Evolutionary conservation across 169 alveolate species (phyloP).

Genomic region (Plasmodium vinckei): DNA sequence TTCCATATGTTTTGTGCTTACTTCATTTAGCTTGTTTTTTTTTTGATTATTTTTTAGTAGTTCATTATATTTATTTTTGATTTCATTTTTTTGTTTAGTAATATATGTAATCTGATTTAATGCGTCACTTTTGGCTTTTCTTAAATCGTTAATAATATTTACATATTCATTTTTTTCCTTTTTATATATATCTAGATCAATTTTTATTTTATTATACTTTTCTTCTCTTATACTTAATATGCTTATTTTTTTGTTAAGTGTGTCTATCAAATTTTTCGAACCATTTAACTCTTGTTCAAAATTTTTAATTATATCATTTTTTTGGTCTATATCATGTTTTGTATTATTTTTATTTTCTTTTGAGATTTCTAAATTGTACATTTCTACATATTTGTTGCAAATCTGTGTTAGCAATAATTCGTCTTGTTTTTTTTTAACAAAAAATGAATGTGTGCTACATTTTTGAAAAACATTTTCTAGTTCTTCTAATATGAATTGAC

Average conservation of each 20-base stretch:
- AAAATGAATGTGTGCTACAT: slow-evolving; percentile 5
- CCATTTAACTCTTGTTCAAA: neutral
- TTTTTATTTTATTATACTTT: slow-evolving; percentile 41
- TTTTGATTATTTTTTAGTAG: slow-evolving; percentile 34
- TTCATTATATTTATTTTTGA: slow-evolving; percentile 46
- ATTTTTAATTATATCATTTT: slow-evolving; percentile 27
- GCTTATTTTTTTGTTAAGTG: slow-evolving; percentile 19
- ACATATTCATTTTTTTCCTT: slow-evolving; percentile 61
- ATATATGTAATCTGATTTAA: slow-evolving; percentile 34
- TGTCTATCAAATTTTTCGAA: slow-evolving; percentile 1
- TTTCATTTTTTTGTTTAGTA: slow-evolving; percentile 43
- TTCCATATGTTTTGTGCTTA: slow-evolving; percentile 10
- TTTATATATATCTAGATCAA: slow-evolving; percentile 28
- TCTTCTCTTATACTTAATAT: slow-evolving; percentile 51
- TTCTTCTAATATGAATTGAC: slow-evolving; percentile 20
- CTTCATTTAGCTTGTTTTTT: slow-evolving; percentile 13
- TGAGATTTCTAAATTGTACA: slow-evolving; percentile 5
- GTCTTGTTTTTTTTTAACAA: slow-evolving; percentile 2
- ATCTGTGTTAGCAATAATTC: slow-evolving; percentile 27
- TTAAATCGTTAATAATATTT: slow-evolving; percentile 21
- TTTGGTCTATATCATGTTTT: neutral
- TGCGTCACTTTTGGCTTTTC: slow-evolving; percentile 40
- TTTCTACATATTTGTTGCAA: slow-evolving; percentile 17
- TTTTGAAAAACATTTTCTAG: slow-evolving; percentile 11
- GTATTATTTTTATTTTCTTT: slow-evolving; percentile 5